Evolutionary conservation across 2,329 filamentous ascomycete genomes (phyloP), one percentile per base, ranked within the genome.

Genomic region (Penicillium sp.): DNA sequence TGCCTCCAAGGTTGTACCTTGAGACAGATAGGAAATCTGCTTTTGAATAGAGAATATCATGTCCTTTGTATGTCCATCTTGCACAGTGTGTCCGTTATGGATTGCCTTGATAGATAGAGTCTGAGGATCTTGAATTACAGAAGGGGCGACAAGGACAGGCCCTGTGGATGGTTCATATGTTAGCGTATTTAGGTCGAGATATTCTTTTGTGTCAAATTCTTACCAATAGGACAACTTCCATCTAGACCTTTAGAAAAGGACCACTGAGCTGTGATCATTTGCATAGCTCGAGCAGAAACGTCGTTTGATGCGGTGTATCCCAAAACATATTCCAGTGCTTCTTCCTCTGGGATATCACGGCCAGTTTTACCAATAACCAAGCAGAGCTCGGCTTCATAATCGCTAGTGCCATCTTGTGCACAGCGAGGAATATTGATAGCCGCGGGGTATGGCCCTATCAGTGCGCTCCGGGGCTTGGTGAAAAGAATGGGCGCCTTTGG

Each of bases 61-160:
- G 58, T 79, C 75, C 56, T 71, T 67, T 2, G 74, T 77, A 2
- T 72, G 71, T 21, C 67, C 68, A 43, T 71, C 68, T 63, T 82
- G 79, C 44, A 75, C 68, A 7, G 72, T 53, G 5, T 68, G 63
- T 2, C 75, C 76, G 54, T 80, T 77, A 1, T 79, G 70, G 0
- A 67, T 69, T 0, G 75, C 79, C 67, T 70, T 62, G 42, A 72
- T 66, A 26, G 39, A 43, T 8, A 43, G n/a, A 10, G 5, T n/a
- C n/a, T 71, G 67, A 1, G 69, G 68, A 33, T 71, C 65, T 1
- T 52, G 29, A 19, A 71, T 71, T 2, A 60, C 67, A 2, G 64
- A 63, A 2, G 67, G 58, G 5, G 67, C 58, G 2, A 71, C 62
- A 2, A 68, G 55, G 11, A 65, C 64, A 3, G 65, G 65, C 3